Base-by-base conservation (phyloP, 1,284 basidiomycete species). In the Rhodotorula sp. region DNA sequence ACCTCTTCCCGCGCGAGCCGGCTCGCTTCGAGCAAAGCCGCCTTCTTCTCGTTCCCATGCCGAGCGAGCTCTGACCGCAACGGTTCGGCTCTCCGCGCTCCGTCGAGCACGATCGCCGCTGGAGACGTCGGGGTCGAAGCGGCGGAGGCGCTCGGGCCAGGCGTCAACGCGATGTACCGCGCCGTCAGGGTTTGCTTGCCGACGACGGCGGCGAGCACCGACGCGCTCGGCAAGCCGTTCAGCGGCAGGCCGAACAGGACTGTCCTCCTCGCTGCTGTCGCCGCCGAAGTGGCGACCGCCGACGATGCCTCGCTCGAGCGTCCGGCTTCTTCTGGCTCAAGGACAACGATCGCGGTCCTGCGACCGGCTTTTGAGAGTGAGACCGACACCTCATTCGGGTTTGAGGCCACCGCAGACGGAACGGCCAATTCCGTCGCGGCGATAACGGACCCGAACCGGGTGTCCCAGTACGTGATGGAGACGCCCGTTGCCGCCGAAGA, bases 171-270 rank as follows among this genome's bases (percentile, higher is more conserved):
- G 58, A 76, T 59, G 65, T 65, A 76, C 17, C 57, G 61, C 14
- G 59, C 42, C 7, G 75, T 76, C 51, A 74, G 64, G 6, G 68
- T 46, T 26, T 76, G 73, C 60, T 74, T 74, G n/a, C 75, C 75
- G 8, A 74, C 75, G 17, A 76, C 70, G 14, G 67, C 75, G 17
- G 75, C 75, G 56, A 76, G 72, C 37, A 76, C 75, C 0, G 75
- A 74, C 0, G 68, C 30, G 7, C 70, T 51, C 10, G 75, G 75
- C 17, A 76, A 60, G 26, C 65, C 26, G 10, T 69, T 30, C 49
- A 75, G 70, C 8, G 72, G 74, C 18, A 74, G 59, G 49, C 58
- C 68, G 59, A 73, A 75, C 58, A 75, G 63, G 12, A 68, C 66
- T 30, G 66, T 69, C 24, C 74, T 69, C 26, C 33, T 54, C 8